phyloP scores from a whole-genome alignment of 352 stramenopile species.

The Phytopythium cucurbitacearum region DNA sequence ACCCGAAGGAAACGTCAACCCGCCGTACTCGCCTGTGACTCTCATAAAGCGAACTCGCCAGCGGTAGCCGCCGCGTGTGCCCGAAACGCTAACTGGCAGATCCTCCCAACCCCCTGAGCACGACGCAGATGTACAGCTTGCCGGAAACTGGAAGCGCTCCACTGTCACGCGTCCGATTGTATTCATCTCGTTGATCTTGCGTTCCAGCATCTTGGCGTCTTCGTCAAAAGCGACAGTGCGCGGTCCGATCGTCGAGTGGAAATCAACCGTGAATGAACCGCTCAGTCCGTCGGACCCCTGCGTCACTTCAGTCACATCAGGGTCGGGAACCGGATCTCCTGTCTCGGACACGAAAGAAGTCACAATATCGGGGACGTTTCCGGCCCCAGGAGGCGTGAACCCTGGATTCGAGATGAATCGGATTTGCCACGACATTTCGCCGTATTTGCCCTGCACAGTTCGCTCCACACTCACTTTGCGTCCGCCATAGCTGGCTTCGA shows the following conservation, averaged over 20 bases:
- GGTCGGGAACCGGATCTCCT: conserved; percentile 10
- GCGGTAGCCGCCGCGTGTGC: conserved; percentile 77
- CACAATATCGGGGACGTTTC: conserved; percentile 77
- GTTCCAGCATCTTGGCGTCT: conserved; percentile 68
- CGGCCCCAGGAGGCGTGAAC: conserved; percentile 87
- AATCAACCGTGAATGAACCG: conserved; percentile 91
- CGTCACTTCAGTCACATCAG: conserved; percentile 84
- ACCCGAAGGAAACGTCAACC: conserved; percentile 68
- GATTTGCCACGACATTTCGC: conserved; percentile 91
- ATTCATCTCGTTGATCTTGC: conserved; percentile 95
- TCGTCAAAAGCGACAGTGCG: conserved; percentile 88
- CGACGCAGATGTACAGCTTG: conserved; percentile 36
- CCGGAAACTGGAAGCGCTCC: conserved; percentile 86
- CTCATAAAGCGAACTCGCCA: conserved; percentile 77
- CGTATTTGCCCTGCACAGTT: conserved; percentile 93
- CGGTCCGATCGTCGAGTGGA: conserved; percentile 71
- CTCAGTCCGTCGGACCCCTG: conserved; percentile 84
- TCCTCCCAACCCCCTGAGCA: conserved; percentile 92
- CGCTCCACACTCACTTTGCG: conserved; percentile 83
- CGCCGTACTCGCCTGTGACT: conserved; percentile 63
- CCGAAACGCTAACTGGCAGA: conserved; percentile 59
- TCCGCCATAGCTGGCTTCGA: conserved; percentile 52
- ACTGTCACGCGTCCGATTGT: conserved; percentile 91
- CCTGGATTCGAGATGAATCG: conserved; percentile 92
- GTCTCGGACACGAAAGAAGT: conserved; percentile 28